phyloP scores from a whole-genome alignment of 495 filamentous ascomycete genomes.

The Thermothielavioides terrestris region DNA sequence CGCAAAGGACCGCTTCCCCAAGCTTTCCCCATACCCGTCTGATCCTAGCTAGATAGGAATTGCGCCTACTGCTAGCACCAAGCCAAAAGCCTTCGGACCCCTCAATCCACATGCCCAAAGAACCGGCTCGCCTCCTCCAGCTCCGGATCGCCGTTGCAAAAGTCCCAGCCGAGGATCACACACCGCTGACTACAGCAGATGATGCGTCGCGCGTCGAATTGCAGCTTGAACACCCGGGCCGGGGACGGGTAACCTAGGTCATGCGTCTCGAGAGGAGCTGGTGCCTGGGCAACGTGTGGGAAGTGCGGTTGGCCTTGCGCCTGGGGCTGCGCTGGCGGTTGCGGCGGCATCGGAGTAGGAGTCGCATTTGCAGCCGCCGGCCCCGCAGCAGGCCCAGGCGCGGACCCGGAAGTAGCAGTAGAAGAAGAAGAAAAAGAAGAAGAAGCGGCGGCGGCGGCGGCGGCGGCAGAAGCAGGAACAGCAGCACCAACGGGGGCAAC shows the following conservation, averaged over 20 bases:
- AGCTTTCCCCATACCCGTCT: background rate
- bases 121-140: conserved; percentile 75
- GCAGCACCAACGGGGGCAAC: conserved; percentile 2
- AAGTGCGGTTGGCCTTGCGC: conserved; percentile 10
- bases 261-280: conserved; percentile 22
- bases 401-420: background rate
- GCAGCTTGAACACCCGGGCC: conserved; percentile 88
- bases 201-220: conserved; percentile 90
- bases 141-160: conserved; percentile 79
- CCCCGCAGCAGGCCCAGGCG: background rate
- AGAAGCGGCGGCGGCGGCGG: background rate
- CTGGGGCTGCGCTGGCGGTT: background rate
- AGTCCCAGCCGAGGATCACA: conserved; percentile 95
- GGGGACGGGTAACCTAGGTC: conserved; percentile 44
- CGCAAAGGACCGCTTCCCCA: too few relatives aligned
- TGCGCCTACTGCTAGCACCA: too few relatives aligned
- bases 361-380: background rate
- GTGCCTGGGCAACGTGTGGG: conserved; percentile 12
- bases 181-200: conserved; percentile 88
- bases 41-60: too few relatives aligned
- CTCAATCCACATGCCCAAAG: conserved; percentile 51
- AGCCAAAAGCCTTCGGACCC: background rate
- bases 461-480: background rate
- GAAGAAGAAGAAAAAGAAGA: background rate
- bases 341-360: background rate